Evolutionary conservation across 1,284 basidiomycete genomes (phyloP).

Genomic region (Cutaneotrichosporon arboriforme): DNA sequence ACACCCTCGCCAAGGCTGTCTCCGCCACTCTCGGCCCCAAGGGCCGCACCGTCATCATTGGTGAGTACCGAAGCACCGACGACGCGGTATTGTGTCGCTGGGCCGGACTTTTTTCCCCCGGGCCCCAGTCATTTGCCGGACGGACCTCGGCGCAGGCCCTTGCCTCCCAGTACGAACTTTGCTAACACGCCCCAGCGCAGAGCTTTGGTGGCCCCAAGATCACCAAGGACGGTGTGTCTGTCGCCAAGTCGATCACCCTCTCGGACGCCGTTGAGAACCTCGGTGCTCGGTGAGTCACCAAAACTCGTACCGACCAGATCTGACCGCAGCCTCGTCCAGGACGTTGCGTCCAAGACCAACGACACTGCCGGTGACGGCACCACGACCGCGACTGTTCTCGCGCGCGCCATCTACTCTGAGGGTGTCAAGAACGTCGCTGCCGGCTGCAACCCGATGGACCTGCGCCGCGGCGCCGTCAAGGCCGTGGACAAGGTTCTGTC

Average conservation of each 20-base stretch:
- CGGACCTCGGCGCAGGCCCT: constrained; percentile 64
- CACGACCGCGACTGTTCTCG: constrained; percentile 94
- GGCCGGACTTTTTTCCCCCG: neutral
- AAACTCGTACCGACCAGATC: neutral
- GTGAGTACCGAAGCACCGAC: too few relatives aligned
- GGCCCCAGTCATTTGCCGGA: neutral
- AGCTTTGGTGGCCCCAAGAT: constrained; percentile 96
- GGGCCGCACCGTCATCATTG: constrained; percentile 97
- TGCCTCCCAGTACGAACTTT: too few relatives aligned
- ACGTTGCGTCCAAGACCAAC: constrained; percentile 94
- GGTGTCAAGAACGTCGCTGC: constrained; percentile 99
- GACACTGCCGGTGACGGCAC: constrained; percentile 97
- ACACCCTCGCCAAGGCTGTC: constrained; percentile 91
- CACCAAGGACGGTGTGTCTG: constrained; percentile 98
- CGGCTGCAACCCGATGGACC: constrained; percentile 98
- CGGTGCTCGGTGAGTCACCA: constrained; percentile 72
- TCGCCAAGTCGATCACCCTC: constrained; percentile 88
- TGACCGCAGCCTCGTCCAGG: constrained; percentile 73
- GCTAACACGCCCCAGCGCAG: constrained; percentile 53
- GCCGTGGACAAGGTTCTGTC: constrained; percentile 94
- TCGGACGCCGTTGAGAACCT: constrained; percentile 99
- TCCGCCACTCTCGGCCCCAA: constrained; percentile 94
- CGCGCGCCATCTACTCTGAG: constrained; percentile 94
- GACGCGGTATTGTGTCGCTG: too few relatives aligned
- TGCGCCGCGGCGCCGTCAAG: constrained; percentile 90